Conservation (phyloP, 2,329 filamentous ascomycete genomes). For the Thelonectria discophora region DNA sequence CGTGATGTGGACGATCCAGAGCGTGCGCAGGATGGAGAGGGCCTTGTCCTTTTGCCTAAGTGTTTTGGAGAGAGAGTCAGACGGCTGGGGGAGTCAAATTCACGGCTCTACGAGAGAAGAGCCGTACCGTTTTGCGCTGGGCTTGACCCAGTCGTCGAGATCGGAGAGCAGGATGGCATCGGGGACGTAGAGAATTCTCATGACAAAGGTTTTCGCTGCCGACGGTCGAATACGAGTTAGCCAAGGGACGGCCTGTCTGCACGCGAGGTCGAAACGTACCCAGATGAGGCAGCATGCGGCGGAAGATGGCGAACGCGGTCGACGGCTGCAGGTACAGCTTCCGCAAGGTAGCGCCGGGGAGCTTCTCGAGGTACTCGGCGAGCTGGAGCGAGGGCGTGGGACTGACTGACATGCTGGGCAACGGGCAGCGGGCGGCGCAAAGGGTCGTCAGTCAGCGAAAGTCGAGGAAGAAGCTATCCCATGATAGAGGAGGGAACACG, state of each 20-base stretch:
- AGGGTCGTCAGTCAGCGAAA: slow-evolving; percentile 37
- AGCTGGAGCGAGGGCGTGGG: slow-evolving; percentile 64
- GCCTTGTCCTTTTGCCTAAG: slow-evolving; percentile 82
- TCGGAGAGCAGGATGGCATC: slow-evolving; percentile 80
- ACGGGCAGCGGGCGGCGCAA: slow-evolving; percentile 35
- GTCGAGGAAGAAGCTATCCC: slow-evolving; percentile 34
- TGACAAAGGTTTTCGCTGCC: slow-evolving; percentile 91
- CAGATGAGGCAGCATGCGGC: slow-evolving; percentile 93
- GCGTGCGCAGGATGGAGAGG: slow-evolving; percentile 78
- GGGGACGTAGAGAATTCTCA: slow-evolving; percentile 92
- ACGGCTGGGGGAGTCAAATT: slow-evolving; percentile 1
- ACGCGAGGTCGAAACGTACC: slow-evolving; percentile 61
- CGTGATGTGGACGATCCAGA: slow-evolving; percentile 84
- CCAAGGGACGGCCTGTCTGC: not conserved
- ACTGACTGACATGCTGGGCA: slow-evolving; percentile 57
- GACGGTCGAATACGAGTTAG: not conserved
- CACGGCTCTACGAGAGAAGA: not conserved
- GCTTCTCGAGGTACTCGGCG: slow-evolving; percentile 92
- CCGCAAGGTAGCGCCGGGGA: slow-evolving; percentile 88
- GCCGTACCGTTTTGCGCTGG: slow-evolving; percentile 58
- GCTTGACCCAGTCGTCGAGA: slow-evolving; percentile 86
- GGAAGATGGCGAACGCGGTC: slow-evolving; percentile 92
- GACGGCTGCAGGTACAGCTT: slow-evolving; percentile 96
- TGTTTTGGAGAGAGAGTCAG: slow-evolving; percentile 3
- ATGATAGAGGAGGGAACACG: slow-evolving; percentile 31